Evolutionary conservation across 73 alveolate species (phyloP).

Genomic region (Halteria grandinella): DNA sequence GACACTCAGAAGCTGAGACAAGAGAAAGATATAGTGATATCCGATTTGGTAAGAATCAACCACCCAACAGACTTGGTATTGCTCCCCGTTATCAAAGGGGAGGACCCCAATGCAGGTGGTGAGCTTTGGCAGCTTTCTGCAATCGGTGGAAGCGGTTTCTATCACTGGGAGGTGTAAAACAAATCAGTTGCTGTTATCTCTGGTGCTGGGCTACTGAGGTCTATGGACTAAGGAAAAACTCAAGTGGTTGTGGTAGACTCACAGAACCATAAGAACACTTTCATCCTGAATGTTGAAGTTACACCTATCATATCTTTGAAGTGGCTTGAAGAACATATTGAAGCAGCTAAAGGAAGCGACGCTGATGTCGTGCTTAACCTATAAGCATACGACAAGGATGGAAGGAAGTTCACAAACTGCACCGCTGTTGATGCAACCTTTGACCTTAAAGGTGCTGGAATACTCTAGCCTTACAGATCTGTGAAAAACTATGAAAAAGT

Average conservation of each 20-base stretch:
- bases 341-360: too few relatives aligned
- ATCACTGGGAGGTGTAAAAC: constrained; percentile 56
- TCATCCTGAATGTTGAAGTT: constrained; percentile 56
- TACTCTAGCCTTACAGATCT: background rate
- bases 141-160: constrained; percentile 72
- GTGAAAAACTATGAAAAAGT: constrained; percentile 11
- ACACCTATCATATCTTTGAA: constrained; percentile 36
- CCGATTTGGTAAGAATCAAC: constrained; percentile 54
- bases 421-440: constrained; percentile 3
- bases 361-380: too few relatives aligned
- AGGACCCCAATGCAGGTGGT: constrained; percentile 40
- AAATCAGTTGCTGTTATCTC: constrained; percentile 45
- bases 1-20: constrained; percentile 18
- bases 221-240: constrained; percentile 64
- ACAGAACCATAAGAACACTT: constrained; percentile 52
- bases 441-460: constrained; percentile 26
- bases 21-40: constrained; percentile 57
- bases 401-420: constrained; percentile 70
- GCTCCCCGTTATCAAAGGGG: constrained; percentile 62
- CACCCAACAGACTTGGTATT: constrained; percentile 70
- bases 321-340: constrained; percentile 73
- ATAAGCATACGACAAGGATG: constrained; percentile 55
- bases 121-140: constrained; percentile 64
- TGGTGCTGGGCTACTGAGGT: constrained; percentile 52
- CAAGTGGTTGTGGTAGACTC: constrained; percentile 52